Evolutionary conservation across 805 yeast species (phyloP).

Genomic region (Candida corydali): DNA sequence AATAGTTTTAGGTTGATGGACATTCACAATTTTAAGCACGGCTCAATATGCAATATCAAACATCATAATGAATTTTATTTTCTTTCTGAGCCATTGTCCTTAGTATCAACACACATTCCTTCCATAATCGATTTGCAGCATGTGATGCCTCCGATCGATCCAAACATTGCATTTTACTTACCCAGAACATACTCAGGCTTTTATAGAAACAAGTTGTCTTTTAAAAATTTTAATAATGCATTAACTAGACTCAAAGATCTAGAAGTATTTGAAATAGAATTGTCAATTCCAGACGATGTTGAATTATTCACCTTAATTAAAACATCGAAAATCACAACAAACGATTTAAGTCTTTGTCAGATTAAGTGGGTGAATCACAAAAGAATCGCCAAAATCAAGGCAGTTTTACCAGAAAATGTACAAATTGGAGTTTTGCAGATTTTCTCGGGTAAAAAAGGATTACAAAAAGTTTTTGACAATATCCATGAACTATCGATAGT

Average conservation of each 20-base stretch:
- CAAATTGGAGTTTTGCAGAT: conserved; percentile 70
- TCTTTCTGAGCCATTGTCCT: conserved; percentile 66
- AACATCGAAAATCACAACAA: conserved; percentile 44
- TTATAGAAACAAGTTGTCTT: conserved; percentile 52
- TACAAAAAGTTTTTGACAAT: conserved; percentile 52
- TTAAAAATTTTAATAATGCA: conserved; percentile 70
- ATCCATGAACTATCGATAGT: conserved; percentile 68
- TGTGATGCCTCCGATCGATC: conserved; percentile 78
- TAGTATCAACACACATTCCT: conserved; percentile 86
- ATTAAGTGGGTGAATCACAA: conserved; percentile 59
- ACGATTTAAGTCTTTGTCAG: conserved; percentile 69
- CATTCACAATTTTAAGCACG: conserved; percentile 36
- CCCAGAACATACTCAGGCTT: conserved; percentile 88
- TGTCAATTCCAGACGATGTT: conserved; percentile 65
- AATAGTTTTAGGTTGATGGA: conserved; percentile 81
- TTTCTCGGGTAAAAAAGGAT: conserved; percentile 64
- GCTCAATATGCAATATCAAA: conserved; percentile 28
- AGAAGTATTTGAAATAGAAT: conserved; percentile 75
- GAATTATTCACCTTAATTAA: conserved; percentile 63
- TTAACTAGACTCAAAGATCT: conserved; percentile 66
- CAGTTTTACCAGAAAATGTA: conserved; percentile 67
- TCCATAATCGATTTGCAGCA: conserved; percentile 76
- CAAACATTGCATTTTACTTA: conserved; percentile 68
- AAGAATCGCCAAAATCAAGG: conserved; percentile 75
- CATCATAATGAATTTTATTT: conserved; percentile 62